Percentiles rank a stretch among this genome's conserved stretches.
Evolutionary conservation across 179 eudicot species (phyloP).

Genomic region (Silene vulgaris): DNA sequence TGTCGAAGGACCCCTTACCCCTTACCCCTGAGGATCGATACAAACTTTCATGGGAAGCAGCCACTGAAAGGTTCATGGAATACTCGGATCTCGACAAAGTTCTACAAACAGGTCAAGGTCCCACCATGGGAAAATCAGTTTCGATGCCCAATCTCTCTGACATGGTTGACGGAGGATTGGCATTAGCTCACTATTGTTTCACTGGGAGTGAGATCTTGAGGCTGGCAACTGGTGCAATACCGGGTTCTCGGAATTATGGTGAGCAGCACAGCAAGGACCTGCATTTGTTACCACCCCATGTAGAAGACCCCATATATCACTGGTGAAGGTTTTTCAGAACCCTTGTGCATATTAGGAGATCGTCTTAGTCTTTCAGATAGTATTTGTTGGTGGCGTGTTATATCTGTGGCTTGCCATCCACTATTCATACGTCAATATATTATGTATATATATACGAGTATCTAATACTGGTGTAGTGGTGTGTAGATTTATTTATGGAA

Average conservation of each 20-base stretch:
- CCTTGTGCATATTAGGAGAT: conserved; percentile 26
- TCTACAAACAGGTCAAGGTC: conserved; percentile 31
- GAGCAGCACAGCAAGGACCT: conserved; percentile 70
- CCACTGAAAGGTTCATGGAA: conserved; percentile 83
- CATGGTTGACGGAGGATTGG: conserved; percentile 83
- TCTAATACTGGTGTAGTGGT: not conserved
- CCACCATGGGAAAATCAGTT: conserved; percentile 41
- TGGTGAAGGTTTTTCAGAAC: conserved; percentile 38
- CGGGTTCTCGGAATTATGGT: conserved; percentile 65
- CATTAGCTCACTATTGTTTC: conserved; percentile 74
- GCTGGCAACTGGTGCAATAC: conserved; percentile 82
- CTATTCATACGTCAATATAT: conserved; percentile 19
- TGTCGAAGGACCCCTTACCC: conserved; percentile 72
- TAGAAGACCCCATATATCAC: conserved; percentile 69
- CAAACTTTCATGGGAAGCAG: conserved; percentile 95
- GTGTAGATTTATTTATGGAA: conserved; percentile 7
- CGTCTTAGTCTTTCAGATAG: conserved; percentile 10
- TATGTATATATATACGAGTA: not conserved
- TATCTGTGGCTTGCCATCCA: conserved; percentile 21
- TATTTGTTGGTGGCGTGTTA: conserved; percentile 23
- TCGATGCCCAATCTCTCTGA: conserved; percentile 64
- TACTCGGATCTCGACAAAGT: conserved; percentile 70
- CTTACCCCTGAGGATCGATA: conserved; percentile 75
- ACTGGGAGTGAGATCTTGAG: conserved; percentile 81
- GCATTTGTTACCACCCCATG: conserved; percentile 80